Evolutionary conservation across 345 rosid species (phyloP).

Genomic region (Populus ilicifolia): DNA sequence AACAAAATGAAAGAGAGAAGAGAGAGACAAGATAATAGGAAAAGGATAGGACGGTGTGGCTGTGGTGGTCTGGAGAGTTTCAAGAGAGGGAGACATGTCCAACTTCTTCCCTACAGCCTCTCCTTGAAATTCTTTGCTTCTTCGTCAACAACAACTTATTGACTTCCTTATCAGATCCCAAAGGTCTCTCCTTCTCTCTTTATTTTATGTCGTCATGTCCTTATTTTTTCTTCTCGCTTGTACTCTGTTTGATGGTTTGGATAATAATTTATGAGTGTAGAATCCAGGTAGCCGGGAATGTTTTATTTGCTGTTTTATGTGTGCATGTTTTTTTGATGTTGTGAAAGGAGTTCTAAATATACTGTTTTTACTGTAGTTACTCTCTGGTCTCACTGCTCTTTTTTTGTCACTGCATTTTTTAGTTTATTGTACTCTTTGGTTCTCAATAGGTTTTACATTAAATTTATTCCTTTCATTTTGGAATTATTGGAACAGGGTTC

Average conservation of each 20-base stretch:
- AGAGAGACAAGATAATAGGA: background rate
- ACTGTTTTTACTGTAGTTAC: background rate
- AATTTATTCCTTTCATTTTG: too few species aligned
- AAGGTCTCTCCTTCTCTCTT: constrained; percentile 16
- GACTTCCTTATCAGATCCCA: constrained; percentile 22
- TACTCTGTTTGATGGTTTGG: constrained; percentile 2
- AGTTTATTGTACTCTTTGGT: background rate
- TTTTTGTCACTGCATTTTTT: background rate
- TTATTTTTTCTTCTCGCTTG: background rate
- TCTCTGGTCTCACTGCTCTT: background rate
- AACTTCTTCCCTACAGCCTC: constrained; percentile 40
- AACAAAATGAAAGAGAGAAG: too few species aligned
- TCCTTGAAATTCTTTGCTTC: constrained; percentile 21
- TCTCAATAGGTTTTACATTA: background rate
- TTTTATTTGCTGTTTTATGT: constrained; percentile 12
- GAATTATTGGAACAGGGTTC: background rate
- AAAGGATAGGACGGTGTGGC: background rate
- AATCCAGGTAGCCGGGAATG: constrained; percentile 8
- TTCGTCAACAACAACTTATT: constrained; percentile 1
- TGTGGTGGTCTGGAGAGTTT: constrained; percentile 22
- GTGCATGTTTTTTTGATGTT: constrained; percentile 26
- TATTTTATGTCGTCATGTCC: background rate
- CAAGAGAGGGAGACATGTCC: constrained; percentile 47
- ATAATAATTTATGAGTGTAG: background rate
- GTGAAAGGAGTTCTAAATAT: constrained; percentile 9